Conservation (phyloP, 1,284 basidiomycete species). For the Pterulicium gracile region DNA sequence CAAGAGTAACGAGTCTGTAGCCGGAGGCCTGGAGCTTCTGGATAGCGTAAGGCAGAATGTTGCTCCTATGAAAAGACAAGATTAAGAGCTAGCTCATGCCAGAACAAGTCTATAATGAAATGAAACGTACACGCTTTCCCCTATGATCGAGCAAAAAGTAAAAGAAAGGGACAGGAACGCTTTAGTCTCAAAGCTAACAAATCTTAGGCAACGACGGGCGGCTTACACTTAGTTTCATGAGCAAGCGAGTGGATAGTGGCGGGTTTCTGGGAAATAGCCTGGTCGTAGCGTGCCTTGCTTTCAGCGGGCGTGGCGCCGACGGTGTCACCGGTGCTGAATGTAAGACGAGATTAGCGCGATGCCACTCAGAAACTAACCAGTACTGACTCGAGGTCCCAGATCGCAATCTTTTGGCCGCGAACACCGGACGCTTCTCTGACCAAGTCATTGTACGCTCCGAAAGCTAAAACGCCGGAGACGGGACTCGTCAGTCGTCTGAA, state of each 20-base stretch:
- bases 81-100: no score
- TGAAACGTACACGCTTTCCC: no score
- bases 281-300: not conserved
- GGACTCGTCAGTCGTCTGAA: no score
- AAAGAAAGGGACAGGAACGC: no score
- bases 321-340: not conserved
- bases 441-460: slow-evolving; percentile 38
- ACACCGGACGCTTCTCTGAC: slow-evolving; percentile 30
- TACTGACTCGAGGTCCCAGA: slow-evolving; percentile 22
- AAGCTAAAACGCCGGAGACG: slow-evolving; percentile 21
- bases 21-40: slow-evolving; percentile 4
- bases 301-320: not conserved
- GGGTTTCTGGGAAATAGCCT: not conserved
- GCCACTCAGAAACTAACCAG: not conserved
- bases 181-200: no score
- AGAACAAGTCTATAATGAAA: no score
- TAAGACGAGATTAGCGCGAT: not conserved
- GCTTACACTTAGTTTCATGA: no score
- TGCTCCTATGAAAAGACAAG: not conserved
- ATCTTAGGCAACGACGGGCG: no score
- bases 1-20: slow-evolving; percentile 6
- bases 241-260: not conserved
- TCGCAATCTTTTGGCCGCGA: slow-evolving; percentile 26
- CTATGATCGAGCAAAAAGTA: no score
- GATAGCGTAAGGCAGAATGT: slow-evolving; percentile 5